phyloP scores from a whole-genome alignment of 2,329 filamentous ascomycete genomes.

The Aspergillus ustus region DNA sequence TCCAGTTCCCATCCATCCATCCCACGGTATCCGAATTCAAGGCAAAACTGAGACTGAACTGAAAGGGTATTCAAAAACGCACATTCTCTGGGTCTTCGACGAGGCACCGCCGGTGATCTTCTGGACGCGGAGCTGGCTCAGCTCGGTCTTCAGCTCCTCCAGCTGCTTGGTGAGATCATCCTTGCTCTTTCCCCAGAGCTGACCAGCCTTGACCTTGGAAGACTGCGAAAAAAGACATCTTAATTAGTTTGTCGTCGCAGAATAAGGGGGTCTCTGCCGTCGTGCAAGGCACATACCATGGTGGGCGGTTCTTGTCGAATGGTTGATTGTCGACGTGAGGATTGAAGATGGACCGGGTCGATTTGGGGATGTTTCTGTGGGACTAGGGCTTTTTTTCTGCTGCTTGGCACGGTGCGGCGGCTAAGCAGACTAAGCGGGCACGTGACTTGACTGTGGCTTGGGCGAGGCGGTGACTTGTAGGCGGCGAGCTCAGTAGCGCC shows the following conservation, averaged over 20 bases:
- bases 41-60: slow-evolving; percentile 16
- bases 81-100: slow-evolving; percentile 98
- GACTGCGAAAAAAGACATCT: slow-evolving; percentile 51
- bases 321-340: slow-evolving; percentile 53
- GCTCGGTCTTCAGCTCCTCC: slow-evolving; percentile 92
- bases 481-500: neutral
- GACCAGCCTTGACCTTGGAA: slow-evolving; percentile 87
- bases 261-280: neutral
- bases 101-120: slow-evolving; percentile 93
- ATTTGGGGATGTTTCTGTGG: slow-evolving; percentile 48
- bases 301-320: slow-evolving; percentile 46
- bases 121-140: slow-evolving; percentile 95
- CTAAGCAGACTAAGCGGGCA: slow-evolving; percentile 33
- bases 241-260: slow-evolving; percentile 27
- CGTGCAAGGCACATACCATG: slow-evolving; percentile 44
- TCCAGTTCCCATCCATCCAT: slow-evolving; percentile 3
- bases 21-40: neutral
- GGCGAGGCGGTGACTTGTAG: slow-evolving; percentile 13
- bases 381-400: slow-evolving; percentile 51
- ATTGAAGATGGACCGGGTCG: slow-evolving; percentile 48
- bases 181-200: slow-evolving; percentile 99
- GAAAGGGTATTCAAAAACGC: slow-evolving; percentile 50
- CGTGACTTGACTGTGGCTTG: slow-evolving; percentile 35
- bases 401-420: slow-evolving; percentile 30
- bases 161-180: slow-evolving; percentile 96